Evolutionary conservation across 2,329 filamentous ascomycete species (phyloP).

Genomic region (Trichoderma afroharzianum): DNA sequence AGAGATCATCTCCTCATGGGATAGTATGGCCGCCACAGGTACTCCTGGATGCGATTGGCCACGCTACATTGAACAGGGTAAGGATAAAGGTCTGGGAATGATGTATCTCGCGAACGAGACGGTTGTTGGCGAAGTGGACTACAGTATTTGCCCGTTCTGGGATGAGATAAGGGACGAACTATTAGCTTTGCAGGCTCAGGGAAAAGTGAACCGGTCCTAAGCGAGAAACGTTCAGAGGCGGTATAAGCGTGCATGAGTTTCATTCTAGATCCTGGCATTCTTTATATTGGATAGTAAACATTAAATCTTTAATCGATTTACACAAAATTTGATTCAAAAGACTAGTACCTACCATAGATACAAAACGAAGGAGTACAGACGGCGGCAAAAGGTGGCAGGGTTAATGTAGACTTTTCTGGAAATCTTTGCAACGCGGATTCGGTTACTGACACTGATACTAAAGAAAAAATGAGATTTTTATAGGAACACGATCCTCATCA

Average conservation of each 20-base stretch:
- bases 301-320: neutral
- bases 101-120: conserved; percentile 1
- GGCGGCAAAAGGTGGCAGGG: neutral
- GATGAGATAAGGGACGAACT: neutral
- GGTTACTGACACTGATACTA: neutral
- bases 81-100: neutral
- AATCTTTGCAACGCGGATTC: neutral
- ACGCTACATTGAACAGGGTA: neutral
- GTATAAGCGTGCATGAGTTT: neutral
- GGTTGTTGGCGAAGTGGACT: neutral
- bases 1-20: neutral
- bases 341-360: neutral
- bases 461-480: neutral
- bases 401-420: neutral
- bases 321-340: neutral
- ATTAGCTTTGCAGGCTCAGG: neutral
- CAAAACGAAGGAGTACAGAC: neutral
- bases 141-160: neutral
- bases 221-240: neutral
- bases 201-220: neutral
- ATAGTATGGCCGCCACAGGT: neutral
- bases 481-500: neutral
- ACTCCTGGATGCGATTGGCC: neutral
- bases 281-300: neutral
- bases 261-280: neutral